A percentile compares a stretch with the other conserved stretches of the same genome.
These are phyloP conservation scores for Thermoascus crustaceus DNA, from an alignment of 2,329 filamentous ascomycete genomes.

Conservation along the genomic window DNA sequence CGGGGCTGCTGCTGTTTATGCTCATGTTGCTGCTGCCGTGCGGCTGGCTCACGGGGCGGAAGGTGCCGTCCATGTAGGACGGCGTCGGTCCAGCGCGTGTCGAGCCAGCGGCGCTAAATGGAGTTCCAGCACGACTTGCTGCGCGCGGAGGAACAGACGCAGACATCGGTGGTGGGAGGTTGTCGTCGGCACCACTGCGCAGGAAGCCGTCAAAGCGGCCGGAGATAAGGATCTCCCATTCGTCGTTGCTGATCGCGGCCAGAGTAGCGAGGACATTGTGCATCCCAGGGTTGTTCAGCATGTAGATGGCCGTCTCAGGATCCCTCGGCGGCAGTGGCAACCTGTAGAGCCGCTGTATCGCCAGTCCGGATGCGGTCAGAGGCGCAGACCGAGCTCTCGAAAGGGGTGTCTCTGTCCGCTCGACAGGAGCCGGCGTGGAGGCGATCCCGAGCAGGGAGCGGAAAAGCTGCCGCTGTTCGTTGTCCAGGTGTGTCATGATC, in stretches of 20 bases:
- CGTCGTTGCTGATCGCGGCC: conserved; percentile 78
- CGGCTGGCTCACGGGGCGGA: conserved; percentile 33
- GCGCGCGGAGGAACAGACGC: conserved; percentile 19
- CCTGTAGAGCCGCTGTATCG: conserved; percentile 79
- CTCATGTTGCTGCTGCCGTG: conserved; percentile 30
- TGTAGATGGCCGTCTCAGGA: conserved; percentile 75
- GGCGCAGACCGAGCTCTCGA: conserved; percentile 62
- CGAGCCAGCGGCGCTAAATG: conserved; percentile 24
- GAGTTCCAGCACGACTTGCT: conserved; percentile 34
- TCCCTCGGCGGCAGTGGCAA: conserved; percentile 66
- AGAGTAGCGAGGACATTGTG: conserved; percentile 84
- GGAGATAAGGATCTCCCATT: conserved; percentile 93
- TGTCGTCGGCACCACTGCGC: conserved; percentile 76
- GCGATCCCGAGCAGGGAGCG: conserved; percentile 65
- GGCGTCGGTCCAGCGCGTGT: conserved; percentile 29
- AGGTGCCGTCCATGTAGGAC: conserved; percentile 33
- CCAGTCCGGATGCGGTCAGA: conserved; percentile 64
- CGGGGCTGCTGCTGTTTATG: conserved; percentile 50
- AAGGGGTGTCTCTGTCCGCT: conserved; percentile 52
- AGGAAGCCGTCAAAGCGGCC: conserved; percentile 93
- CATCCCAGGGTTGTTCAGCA: conserved; percentile 71
- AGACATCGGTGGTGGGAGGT: conserved; percentile 17
- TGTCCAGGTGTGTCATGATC: conserved; percentile 76
- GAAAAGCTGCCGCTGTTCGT: conserved; percentile 69
- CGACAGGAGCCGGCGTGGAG: conserved; percentile 48